Conservation (phyloP, 1,284 basidiomycete species). For the Somion occarium region DNA sequence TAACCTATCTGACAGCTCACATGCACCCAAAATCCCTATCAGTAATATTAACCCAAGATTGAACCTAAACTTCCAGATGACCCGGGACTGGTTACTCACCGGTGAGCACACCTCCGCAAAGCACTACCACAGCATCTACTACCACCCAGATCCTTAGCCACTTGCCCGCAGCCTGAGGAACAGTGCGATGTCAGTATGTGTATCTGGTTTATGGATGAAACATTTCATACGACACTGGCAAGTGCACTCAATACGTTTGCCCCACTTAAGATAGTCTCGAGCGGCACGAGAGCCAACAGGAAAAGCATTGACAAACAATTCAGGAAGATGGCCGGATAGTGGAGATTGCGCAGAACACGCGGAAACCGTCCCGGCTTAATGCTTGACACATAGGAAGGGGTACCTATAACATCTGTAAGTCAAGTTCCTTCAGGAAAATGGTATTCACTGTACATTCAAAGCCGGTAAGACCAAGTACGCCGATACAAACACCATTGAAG, state of each 20-base stretch:
- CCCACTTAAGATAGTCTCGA: conserved; percentile 40
- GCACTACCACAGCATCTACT: conserved; percentile 59
- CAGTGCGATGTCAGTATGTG: no score
- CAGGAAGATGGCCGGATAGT: conserved; percentile 50
- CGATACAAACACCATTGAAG: conserved; percentile 62
- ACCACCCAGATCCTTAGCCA: conserved; percentile 61
- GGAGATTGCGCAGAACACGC: conserved; percentile 59
- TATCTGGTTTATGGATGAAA: no score
- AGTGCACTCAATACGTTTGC: conserved; percentile 59
- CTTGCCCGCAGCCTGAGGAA: conserved; percentile 45
- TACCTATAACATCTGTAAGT: conserved; percentile 8
- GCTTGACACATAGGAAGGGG: conserved; percentile 56
- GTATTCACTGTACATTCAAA: conserved; percentile 46
- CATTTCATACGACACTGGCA: conserved; percentile 40
- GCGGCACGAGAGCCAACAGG: conserved; percentile 53
- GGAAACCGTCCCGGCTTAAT: conserved; percentile 53
- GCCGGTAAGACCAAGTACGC: conserved; percentile 67
- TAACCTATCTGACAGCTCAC: conserved; percentile 54
- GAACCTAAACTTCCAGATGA: no score
- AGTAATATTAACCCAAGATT: no score
- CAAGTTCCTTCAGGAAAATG: no score
- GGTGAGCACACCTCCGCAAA: conserved; percentile 66
- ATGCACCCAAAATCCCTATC: conserved; percentile 56
- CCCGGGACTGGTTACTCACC: conserved; percentile 30
- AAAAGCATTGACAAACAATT: conserved; percentile 52